Percentiles rank a stretch among this genome's conserved stretches.
These are phyloP conservation scores for Komagataella pastoris DNA, from an alignment of 805 yeast species.

Conservation along the genomic window DNA sequence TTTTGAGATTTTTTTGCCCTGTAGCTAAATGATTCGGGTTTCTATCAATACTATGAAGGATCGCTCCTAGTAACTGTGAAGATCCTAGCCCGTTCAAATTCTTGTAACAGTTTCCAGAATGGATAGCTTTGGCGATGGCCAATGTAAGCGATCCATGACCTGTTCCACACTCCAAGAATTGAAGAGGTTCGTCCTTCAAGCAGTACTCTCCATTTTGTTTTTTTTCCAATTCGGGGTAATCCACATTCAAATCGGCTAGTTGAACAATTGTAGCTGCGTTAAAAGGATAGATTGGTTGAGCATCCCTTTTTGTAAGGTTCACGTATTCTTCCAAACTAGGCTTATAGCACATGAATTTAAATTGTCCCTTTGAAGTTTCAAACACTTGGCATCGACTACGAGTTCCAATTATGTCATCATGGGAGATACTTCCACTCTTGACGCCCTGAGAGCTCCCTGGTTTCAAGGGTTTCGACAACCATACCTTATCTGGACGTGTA, in stretches of 20 bases:
- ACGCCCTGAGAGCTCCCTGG: slow-evolving; percentile 9
- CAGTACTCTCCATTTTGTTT: slow-evolving; percentile 1
- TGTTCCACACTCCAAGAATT: slow-evolving; percentile 38
- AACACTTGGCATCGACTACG: slow-evolving; percentile 19
- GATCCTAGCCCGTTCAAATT: slow-evolving; percentile 4
- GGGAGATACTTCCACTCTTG: slow-evolving; percentile 17
- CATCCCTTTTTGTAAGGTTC: slow-evolving; percentile 23
- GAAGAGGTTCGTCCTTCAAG: slow-evolving; percentile 16
- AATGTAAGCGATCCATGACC: slow-evolving; percentile 39
- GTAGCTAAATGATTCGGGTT: slow-evolving; percentile 23
- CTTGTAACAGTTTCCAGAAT: slow-evolving; percentile 27
- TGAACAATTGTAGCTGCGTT: slow-evolving; percentile 34
- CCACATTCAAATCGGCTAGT: slow-evolving; percentile 31
- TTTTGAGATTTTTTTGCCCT: slow-evolving; percentile 25
- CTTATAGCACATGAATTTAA: slow-evolving; percentile 19
- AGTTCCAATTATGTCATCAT: slow-evolving; percentile 24
- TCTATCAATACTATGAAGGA: slow-evolving; percentile 31
- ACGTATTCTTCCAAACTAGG: slow-evolving; percentile 37
- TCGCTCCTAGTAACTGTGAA: slow-evolving; percentile 22
- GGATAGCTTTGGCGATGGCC: slow-evolving; percentile 26
- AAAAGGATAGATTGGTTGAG: slow-evolving; percentile 36
- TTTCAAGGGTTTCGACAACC: slow-evolving; percentile 17
- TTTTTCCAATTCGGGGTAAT: slow-evolving; percentile 18
- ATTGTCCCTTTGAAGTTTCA: slow-evolving; percentile 5
- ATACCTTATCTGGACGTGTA: slow-evolving; percentile 12